Evolutionary conservation across 208 protist species (phyloP).

Genomic region (Leishmania lainsoni): DNA sequence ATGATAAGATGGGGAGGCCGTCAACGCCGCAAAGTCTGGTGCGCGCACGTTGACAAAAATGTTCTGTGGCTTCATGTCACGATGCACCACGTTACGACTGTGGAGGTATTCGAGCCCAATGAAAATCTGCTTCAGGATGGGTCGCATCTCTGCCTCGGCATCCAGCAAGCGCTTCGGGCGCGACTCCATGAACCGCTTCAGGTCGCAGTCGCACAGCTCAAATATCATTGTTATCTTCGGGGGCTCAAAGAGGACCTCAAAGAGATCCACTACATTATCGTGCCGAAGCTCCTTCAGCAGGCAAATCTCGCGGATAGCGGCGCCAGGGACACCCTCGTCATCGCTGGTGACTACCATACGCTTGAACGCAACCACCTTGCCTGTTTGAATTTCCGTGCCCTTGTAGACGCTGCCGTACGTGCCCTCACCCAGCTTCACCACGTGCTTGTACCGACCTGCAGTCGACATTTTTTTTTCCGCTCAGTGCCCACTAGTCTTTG

Average conservation of each 20-base stretch:
- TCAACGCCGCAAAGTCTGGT: constrained; percentile 32
- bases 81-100: constrained; percentile 79
- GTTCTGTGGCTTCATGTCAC: constrained; percentile 93
- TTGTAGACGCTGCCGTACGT: constrained; percentile 99
- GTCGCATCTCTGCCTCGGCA: constrained; percentile 51
- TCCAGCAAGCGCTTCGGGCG: constrained; percentile 40
- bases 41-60: constrained; percentile 75
- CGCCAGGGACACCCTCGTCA: constrained; percentile 91
- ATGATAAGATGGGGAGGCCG: constrained; percentile 12
- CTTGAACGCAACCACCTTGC: constrained; percentile 88
- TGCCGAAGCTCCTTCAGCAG: constrained; percentile 96
- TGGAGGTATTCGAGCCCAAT: constrained; percentile 79
- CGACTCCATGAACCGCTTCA: constrained; percentile 96
- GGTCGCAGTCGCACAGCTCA: constrained; percentile 96
- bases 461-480: constrained; percentile 63
- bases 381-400: constrained; percentile 84
- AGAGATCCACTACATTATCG: constrained; percentile 92
- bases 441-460: constrained; percentile 82
- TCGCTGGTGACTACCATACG: constrained; percentile 84
- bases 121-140: constrained; percentile 84
- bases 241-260: constrained; percentile 96
- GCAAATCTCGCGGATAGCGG: constrained; percentile 91
- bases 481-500: background rate
- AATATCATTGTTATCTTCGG: constrained; percentile 98
- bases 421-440: constrained; percentile 97